Base-by-base conservation (phyloP, 257 asterid genomes). In the Anisodus acutangulus region DNA sequence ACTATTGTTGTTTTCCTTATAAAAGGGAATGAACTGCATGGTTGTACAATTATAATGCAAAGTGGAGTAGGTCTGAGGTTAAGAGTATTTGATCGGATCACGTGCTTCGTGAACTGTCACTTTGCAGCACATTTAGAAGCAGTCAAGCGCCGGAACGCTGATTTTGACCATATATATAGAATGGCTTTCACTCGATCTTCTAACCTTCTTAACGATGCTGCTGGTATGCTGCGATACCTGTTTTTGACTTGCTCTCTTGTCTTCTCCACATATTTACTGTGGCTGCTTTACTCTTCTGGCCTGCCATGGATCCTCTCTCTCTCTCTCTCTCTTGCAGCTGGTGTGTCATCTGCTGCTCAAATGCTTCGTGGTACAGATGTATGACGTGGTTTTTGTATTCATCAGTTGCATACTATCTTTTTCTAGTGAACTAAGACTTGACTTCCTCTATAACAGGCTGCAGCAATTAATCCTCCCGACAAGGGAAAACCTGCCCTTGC, bases 71-170 rank as follows among this genome's bases (percentile, higher is more conserved):
- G 97, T 35, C 85, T 97, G 91, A 90, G 98, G 90, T 83, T 97
- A 91, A 93, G 99, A 86, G 98, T 97, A 83, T 94, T 74, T 85
- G 99, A 95, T 71, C 91, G 98, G 67, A 90, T 97, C 80, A 90
- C 94, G 90, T 95, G 99, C 88, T 97, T 94, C 71, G 91, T 87
- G 26, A 97, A 95, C 86, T 93, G 99, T 59, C 99, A 97, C 88
- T 88, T 97, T 71, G 98, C 99, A 74, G 99, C 99, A 47, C 99
- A 97, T 91, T 87, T 97, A 87, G 99, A 97, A 85, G 99, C 99
- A 68, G 97, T 97, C 31, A 97, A 94, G 82, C 91, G 95, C 9
- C 91, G 99, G 9, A 97, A 97, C 82, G 97, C 98, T 47, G 98
- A 97, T 91, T 97, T 93, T 53, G 91, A 93, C 78, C 98, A 95